Percentiles rank a stretch among this genome's conserved stretches.
Conservation (phyloP, 768 basidiomycete genomes). For the Naganishia vaughanmartiniae region DNA sequence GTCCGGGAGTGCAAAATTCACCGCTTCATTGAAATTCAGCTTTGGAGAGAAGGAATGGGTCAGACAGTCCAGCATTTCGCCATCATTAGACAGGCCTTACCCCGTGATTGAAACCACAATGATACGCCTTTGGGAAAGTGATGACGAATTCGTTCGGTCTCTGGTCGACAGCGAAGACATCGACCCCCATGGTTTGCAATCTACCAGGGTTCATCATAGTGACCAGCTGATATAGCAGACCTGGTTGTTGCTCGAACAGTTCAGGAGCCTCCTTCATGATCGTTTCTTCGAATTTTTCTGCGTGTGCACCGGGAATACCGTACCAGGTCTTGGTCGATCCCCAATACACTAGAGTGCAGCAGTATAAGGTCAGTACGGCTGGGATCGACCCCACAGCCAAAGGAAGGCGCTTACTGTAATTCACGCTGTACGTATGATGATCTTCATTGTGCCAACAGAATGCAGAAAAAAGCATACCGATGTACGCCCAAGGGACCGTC, state of each 20-base stretch:
- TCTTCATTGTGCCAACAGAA: constrained; percentile 99
- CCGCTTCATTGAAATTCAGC: constrained; percentile 96
- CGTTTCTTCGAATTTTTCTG: constrained; percentile 92
- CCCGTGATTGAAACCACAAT: constrained; percentile 97
- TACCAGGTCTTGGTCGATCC: constrained; percentile 99
- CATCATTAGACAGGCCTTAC: constrained; percentile 58
- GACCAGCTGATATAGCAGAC: constrained; percentile 93
- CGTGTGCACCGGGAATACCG: constrained; percentile 91
- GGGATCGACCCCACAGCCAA: no score
- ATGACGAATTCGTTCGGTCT: constrained; percentile 96
- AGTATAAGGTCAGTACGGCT: constrained; percentile 53
- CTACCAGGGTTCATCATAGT: constrained; percentile 94
- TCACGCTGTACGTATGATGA: constrained; percentile 95
- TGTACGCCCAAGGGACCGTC: constrained; percentile 99
- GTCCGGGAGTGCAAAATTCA: constrained; percentile 94
- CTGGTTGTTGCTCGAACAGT: constrained; percentile 94
- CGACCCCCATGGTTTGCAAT: constrained; percentile 80
- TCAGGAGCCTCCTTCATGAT: constrained; percentile 94
- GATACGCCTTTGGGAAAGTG: constrained; percentile 96
- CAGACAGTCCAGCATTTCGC: not conserved
- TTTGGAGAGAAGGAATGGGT: constrained; percentile 55
- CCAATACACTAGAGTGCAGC: constrained; percentile 67
- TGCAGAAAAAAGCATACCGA: constrained; percentile 97
- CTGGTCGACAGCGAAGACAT: constrained; percentile 91
- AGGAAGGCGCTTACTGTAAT: constrained; percentile 66